Conservation (phyloP, 2,329 filamentous ascomycete species). For the Penicillium hordei region DNA sequence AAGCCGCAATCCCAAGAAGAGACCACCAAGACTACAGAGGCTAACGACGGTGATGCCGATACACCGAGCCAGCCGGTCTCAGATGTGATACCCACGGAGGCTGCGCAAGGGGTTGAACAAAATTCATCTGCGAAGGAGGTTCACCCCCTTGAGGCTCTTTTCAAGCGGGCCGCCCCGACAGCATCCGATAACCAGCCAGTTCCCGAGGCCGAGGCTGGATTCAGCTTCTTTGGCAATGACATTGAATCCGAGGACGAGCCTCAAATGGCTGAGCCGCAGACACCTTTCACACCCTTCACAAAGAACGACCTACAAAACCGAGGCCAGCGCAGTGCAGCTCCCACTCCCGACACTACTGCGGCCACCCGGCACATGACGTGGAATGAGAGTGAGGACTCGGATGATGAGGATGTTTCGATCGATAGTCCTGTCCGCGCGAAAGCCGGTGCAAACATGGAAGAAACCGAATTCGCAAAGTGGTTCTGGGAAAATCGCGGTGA, state of each 20-base stretch:
- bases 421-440: slow-evolving; percentile 24
- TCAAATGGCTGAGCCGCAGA: slow-evolving; percentile 61
- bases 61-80: slow-evolving; percentile 2
- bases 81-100: slow-evolving; percentile 12
- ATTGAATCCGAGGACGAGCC: slow-evolving; percentile 52
- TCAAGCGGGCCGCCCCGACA: slow-evolving; percentile 66
- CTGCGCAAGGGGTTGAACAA: slow-evolving; percentile 9
- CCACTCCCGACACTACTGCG: slow-evolving; percentile 89
- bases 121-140: slow-evolving; percentile 55
- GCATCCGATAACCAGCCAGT: slow-evolving; percentile 37
- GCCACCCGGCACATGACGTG: slow-evolving; percentile 49
- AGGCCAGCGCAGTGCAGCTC: slow-evolving; percentile 77
- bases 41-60: slow-evolving; percentile 2
- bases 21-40: slow-evolving; percentile 11
- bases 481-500: slow-evolving; percentile 58
- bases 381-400: slow-evolving; percentile 27
- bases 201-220: slow-evolving; percentile 56
- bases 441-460: slow-evolving; percentile 28
- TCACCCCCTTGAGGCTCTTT: slow-evolving; percentile 88
- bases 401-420: slow-evolving; percentile 23
- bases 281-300: slow-evolving; percentile 82
- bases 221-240: slow-evolving; percentile 75
- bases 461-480: slow-evolving; percentile 62
- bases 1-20: slow-evolving; percentile 2
- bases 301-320: slow-evolving; percentile 70